These are phyloP conservation scores for Cladophialophora bantiana DNA, from an alignment of 2,329 filamentous ascomycete species.

Conservation along the genomic window DNA sequence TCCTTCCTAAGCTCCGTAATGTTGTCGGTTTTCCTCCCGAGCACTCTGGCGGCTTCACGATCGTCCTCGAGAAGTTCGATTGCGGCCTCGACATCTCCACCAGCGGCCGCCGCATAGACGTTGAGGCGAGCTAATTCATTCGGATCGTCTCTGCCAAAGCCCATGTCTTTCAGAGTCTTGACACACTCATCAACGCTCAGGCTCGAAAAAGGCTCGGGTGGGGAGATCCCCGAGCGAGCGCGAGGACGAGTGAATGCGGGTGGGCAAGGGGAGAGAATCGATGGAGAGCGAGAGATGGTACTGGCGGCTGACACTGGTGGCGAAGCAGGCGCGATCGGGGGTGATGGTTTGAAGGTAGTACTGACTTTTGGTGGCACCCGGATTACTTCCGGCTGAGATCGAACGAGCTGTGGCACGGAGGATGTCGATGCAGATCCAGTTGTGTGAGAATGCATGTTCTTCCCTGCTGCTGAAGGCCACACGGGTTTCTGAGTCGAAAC, in stretches of 20 bases:
- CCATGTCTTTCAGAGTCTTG: conserved; percentile 49
- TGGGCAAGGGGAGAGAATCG: conserved; percentile 11
- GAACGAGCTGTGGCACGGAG: background rate
- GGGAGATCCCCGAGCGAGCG: conserved; percentile 11
- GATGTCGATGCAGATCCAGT: background rate
- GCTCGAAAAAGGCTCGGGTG: conserved; percentile 21
- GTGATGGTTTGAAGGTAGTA: background rate
- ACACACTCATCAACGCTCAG: conserved; percentile 46
- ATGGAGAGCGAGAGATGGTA: background rate
- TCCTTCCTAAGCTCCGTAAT: conserved; percentile 8
- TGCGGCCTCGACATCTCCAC: conserved; percentile 52
- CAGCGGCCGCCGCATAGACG: conserved; percentile 54
- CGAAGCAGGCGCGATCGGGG: background rate
- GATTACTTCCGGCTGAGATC: background rate
- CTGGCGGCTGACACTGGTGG: background rate
- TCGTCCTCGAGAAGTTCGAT: conserved; percentile 61
- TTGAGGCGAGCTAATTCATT: conserved; percentile 50
- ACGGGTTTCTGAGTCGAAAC: conserved; percentile 1
- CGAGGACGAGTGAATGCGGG: conserved; percentile 10
- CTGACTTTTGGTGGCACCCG: background rate
- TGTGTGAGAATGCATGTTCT: background rate
- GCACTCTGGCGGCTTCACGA: conserved; percentile 43
- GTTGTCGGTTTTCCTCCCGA: conserved; percentile 6
- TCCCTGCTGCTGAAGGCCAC: background rate
- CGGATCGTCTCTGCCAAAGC: conserved; percentile 48